Percentiles rank a stretch among this genome's conserved stretches.
These are phyloP conservation scores for Coriaria nepalensis DNA, from an alignment of 306 rosid genomes.

Conservation along the genomic window DNA sequence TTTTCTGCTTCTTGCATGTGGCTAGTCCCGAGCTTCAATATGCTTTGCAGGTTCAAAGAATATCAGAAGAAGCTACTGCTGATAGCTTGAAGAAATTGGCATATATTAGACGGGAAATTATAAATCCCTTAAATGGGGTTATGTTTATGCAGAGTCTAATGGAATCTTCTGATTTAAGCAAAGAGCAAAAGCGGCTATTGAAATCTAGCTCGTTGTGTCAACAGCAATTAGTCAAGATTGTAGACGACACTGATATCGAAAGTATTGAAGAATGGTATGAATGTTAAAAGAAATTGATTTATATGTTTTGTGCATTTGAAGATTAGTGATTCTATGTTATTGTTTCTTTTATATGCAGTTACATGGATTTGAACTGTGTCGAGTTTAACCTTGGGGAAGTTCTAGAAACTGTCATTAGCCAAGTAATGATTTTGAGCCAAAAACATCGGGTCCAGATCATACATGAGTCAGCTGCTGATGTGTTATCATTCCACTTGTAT, in stretches of 20 bases:
- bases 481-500: slow-evolving; percentile 20
- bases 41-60: slow-evolving; percentile 28
- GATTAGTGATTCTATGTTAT: neutral
- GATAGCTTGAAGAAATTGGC: slow-evolving; percentile 26
- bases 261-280: slow-evolving; percentile 30
- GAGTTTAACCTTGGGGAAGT: slow-evolving; percentile 30
- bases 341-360: slow-evolving; percentile 15
- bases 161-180: slow-evolving; percentile 23
- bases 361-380: slow-evolving; percentile 20
- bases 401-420: slow-evolving; percentile 19
- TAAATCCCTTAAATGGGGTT: slow-evolving; percentile 22
- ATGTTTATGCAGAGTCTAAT: slow-evolving; percentile 24
- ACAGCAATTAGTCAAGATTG: slow-evolving; percentile 24
- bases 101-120: slow-evolving; percentile 25
- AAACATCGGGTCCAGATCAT: slow-evolving; percentile 21
- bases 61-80: slow-evolving; percentile 29
- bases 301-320: neutral
- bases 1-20: slow-evolving; percentile 28
- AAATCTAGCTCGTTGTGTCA: slow-evolving; percentile 22
- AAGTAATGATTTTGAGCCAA: slow-evolving; percentile 25
- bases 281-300: neutral
- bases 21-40: slow-evolving; percentile 31
- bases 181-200: slow-evolving; percentile 25
- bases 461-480: slow-evolving; percentile 23
- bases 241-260: slow-evolving; percentile 26